Base-by-base conservation (phyloP, 345 rosid species). In the Pugionium cornutum region DNA sequence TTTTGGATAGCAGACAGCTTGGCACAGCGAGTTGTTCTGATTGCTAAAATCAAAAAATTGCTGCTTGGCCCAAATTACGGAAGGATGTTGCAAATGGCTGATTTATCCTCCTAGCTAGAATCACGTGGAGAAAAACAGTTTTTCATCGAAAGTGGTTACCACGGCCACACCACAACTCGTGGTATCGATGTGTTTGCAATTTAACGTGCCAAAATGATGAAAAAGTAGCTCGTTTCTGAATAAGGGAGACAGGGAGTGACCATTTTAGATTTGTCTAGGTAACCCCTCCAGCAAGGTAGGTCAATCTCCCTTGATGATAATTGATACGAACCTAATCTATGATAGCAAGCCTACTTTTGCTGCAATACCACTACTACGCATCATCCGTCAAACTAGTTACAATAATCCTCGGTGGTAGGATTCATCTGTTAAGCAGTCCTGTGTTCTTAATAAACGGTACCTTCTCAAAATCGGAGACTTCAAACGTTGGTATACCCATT, bases 401-500 rank as follows among this genome's bases (percentile, higher is more conserved):
- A 2, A 35, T 27, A 7, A 11, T 49, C 11, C 10, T 37, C 10
- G 2, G 46, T 48, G 27, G 47, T 9, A 5, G 26, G 7, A 31
- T 47, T 47, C 28, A 41, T 55, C 30, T 54, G 35, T 4, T 26
- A 52, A 31, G 2, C 27, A 7, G 53, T 54, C 31, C 18, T 45
- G 44, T 37, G 37, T 46, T 57, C 32, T 56, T 35, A 51, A 52
- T 31, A 63, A 34, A 9, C 18, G 18, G 18, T 18, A 88, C 98
- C 82, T 92, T 89, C 68, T 86, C 96, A 61, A 92, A 82, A 80
- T 92, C 98, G 29, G 96, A 88, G 64, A 87, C 89, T 73, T 92
- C 96, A 74, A 92, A 92, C 2, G 84, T 81, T 9, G 97, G 98
- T 63, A 89, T 77, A 29, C 97, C 97, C 79, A 88, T 60, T 69